Conservation (phyloP, 495 filamentous ascomycete genomes). For the Tuber melanosporum region DNA sequence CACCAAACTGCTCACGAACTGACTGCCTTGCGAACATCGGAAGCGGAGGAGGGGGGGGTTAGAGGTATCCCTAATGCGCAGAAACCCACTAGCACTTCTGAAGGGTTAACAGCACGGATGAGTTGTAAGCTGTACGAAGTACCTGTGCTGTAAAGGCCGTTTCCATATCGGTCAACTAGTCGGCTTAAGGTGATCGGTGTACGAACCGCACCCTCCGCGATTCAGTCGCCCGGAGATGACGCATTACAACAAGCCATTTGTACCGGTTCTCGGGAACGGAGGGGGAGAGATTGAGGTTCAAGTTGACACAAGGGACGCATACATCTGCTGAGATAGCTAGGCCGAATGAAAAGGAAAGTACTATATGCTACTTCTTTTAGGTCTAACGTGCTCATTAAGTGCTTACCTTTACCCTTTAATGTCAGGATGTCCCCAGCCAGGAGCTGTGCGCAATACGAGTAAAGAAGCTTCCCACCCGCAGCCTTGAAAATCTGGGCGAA, state of each 20-base stretch:
- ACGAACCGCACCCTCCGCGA: neutral
- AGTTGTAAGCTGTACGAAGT: neutral
- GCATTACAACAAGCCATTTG: neutral
- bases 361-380: neutral
- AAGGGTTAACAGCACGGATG: neutral
- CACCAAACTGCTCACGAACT: neutral
- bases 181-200: neutral
- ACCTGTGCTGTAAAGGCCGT: neutral
- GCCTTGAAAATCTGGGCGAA: neutral
- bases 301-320: neutral
- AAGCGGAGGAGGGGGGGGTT: neutral
- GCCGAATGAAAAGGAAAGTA: neutral
- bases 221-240: neutral
- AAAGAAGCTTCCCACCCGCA: neutral
- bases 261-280: neutral
- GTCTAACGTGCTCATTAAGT: neutral
- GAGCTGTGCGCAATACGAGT: neutral
- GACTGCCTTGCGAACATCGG: neutral
- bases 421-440: neutral
- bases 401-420: neutral
- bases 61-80: neutral
- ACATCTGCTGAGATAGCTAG: neutral
- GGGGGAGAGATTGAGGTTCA: neutral
- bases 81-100: neutral
- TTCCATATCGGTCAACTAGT: neutral